Percentiles rank a stretch among this genome's conserved stretches.
Conservation (phyloP, 1,284 basidiomycete species). For the Sporisorium scitamineum region DNA sequence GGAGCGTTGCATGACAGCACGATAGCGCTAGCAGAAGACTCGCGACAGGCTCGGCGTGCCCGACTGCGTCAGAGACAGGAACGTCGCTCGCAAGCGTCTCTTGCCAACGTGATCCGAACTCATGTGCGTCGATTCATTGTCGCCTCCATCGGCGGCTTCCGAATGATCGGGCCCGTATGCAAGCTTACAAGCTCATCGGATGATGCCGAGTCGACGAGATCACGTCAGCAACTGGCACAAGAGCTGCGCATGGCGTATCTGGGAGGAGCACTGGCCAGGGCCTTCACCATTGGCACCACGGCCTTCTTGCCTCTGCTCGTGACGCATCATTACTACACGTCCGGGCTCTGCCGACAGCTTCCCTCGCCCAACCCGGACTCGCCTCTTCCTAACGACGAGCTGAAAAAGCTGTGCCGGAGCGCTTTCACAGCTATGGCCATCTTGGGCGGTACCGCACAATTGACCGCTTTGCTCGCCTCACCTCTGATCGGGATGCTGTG, state of each 20-base stretch:
- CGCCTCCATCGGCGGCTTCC: conserved; percentile 36
- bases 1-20: conserved; percentile 43
- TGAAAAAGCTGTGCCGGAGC: conserved; percentile 52
- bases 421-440: conserved; percentile 55
- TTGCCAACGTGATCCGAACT: conserved; percentile 19
- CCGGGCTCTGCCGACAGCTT: conserved; percentile 43
- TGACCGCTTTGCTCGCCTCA: conserved; percentile 46
- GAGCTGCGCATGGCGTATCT: conserved; percentile 55
- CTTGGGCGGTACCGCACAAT: conserved; percentile 50
- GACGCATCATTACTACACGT: conserved; percentile 55
- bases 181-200: background rate
- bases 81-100: conserved; percentile 15
- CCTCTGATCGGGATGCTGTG: conserved; percentile 50
- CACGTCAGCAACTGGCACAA: conserved; percentile 14
- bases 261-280: conserved; percentile 52
- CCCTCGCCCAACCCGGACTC: conserved; percentile 41
- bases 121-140: conserved; percentile 15
- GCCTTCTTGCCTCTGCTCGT: conserved; percentile 60
- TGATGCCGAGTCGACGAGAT: conserved; percentile 2
- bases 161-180: conserved; percentile 19
- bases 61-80: conserved; percentile 31
- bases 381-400: conserved; percentile 45
- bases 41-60: conserved; percentile 34
- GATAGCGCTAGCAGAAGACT: conserved; percentile 25
- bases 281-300: conserved; percentile 57